phyloP scores from a whole-genome alignment of 2,329 filamentous ascomycete species.

The Ramularia endophylla region DNA sequence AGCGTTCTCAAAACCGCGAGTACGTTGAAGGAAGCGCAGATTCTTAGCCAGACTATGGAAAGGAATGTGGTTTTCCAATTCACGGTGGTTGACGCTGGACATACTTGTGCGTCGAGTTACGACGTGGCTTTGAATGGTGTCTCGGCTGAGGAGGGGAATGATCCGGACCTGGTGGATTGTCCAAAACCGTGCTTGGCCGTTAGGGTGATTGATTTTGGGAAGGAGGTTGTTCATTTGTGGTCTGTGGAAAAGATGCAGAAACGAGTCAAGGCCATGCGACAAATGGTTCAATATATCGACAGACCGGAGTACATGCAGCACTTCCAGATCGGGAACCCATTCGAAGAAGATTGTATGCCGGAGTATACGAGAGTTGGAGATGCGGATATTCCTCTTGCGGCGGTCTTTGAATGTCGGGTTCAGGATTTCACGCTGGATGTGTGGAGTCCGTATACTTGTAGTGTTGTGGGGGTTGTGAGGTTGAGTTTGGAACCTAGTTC shows the following conservation, averaged over 20 bases:
- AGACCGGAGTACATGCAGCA: conserved; percentile 93
- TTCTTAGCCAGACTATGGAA: conserved; percentile 95
- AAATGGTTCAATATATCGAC: conserved; percentile 94
- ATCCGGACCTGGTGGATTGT: conserved; percentile 61
- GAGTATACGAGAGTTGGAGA: conserved; percentile 91
- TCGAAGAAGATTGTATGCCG: conserved; percentile 84
- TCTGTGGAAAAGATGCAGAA: conserved; percentile 87
- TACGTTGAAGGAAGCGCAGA: conserved; percentile 87
- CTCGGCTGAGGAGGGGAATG: conserved; percentile 75
- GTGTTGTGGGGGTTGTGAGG: conserved; percentile 83
- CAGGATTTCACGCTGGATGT: conserved; percentile 93
- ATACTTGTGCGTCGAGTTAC: conserved; percentile 87
- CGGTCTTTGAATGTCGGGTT: conserved; percentile 89
- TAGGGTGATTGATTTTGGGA: conserved; percentile 83
- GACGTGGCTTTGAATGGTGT: conserved; percentile 93
- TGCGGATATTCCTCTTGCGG: conserved; percentile 82
- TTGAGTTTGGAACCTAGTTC: conserved; percentile 90
- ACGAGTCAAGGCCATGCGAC: conserved; percentile 84
- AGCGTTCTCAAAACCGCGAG: conserved; percentile 82
- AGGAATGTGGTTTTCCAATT: conserved; percentile 95
- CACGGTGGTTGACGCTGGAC: conserved; percentile 80
- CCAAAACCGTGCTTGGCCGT: conserved; percentile 87
- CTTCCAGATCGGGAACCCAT: conserved; percentile 87
- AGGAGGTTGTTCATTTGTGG: conserved; percentile 84
- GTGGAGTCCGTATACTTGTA: conserved; percentile 84